Conservation (phyloP, 805 yeast genomes). For the Wickerhamiella spandovensis region DNA sequence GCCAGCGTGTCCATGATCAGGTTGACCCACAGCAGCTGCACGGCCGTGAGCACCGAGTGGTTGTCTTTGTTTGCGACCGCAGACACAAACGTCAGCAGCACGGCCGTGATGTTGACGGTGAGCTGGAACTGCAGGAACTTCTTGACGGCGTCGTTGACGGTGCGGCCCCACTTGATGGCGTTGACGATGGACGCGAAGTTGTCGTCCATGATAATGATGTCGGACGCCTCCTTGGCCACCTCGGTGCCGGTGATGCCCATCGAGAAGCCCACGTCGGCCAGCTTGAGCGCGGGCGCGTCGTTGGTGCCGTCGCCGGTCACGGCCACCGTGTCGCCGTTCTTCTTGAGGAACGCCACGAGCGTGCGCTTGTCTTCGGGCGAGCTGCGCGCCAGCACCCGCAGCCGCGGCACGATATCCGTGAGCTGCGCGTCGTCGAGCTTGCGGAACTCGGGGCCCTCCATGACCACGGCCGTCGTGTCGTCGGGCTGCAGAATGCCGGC, state of each 20-base stretch:
- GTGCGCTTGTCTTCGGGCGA: constrained; percentile 91
- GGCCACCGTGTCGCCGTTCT: constrained; percentile 86
- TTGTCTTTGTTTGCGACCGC: constrained; percentile 77
- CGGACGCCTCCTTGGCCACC: constrained; percentile 96
- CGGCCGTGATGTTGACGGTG: constrained; percentile 96
- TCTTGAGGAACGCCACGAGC: constrained; percentile 66
- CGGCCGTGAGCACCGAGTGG: constrained; percentile 86
- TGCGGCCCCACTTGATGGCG: constrained; percentile 98
- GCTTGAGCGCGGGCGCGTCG: constrained; percentile 93
- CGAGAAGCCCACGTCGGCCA: constrained; percentile 96
- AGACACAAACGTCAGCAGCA: constrained; percentile 79
- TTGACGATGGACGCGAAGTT: constrained; percentile 89
- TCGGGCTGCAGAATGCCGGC: constrained; percentile 59
- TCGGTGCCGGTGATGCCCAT: constrained; percentile 99
- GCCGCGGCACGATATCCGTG: constrained; percentile 46
- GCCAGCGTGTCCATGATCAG: constrained; percentile 97
- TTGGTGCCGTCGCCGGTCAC: constrained; percentile 99
- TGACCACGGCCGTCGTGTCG: constrained; percentile 43
- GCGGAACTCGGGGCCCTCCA: constrained; percentile 92
- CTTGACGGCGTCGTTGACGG: constrained; percentile 86
- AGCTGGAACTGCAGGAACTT: constrained; percentile 93
- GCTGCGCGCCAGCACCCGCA: constrained; percentile 83
- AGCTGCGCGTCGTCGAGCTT: constrained; percentile 47
- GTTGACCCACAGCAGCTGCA: constrained; percentile 94
- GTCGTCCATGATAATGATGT: constrained; percentile 83